Percentiles rank a stretch among this genome's conserved stretches.
phyloP scores from a whole-genome alignment of 2,329 filamentous ascomycete species.

The Gaeumannomyces sp. region DNA sequence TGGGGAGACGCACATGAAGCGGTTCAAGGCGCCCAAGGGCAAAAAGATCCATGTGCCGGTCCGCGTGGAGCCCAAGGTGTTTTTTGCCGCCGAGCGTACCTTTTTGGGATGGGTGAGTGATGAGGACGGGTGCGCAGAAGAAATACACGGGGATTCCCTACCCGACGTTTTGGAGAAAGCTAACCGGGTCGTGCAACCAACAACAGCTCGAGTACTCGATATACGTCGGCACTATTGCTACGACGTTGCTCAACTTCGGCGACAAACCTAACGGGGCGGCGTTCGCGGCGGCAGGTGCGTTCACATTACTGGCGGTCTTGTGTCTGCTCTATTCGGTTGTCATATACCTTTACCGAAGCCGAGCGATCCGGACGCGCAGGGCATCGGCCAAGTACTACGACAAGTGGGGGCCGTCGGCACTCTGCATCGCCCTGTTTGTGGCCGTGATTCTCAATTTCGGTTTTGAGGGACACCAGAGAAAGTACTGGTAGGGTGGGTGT shows the following conservation, averaged over 20 bases:
- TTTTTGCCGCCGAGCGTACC: conserved; percentile 91
- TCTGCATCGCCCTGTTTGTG: conserved; percentile 67
- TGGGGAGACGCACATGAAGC: conserved; percentile 49
- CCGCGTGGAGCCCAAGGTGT: conserved; percentile 94
- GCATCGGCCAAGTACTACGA: conserved; percentile 85
- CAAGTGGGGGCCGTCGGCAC: conserved; percentile 70
- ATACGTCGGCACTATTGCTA: conserved; percentile 82
- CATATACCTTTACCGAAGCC: conserved; percentile 83
- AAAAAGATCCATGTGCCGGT: conserved; percentile 96
- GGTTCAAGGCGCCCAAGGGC: conserved; percentile 68
- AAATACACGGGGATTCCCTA: too few relatives aligned
- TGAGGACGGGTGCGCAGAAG: conserved; percentile 12
- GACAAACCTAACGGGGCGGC: conserved; percentile 48
- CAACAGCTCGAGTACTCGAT: conserved; percentile 86
- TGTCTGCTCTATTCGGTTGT: conserved; percentile 77
- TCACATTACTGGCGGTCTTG: conserved; percentile 73
- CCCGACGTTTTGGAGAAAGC: too few relatives aligned
- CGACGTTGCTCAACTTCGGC: conserved; percentile 78
- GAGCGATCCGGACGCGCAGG: conserved; percentile 73
- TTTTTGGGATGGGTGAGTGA: conserved; percentile 81
- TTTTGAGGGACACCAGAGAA: conserved; percentile 61
- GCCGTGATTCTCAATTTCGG: conserved; percentile 77
- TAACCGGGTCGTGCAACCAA: too few relatives aligned
- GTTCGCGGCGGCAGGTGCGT: conserved; percentile 66
- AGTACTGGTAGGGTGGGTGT: conserved; percentile 36